Conservation (phyloP, 2,329 filamentous ascomycete genomes). For the Emmonsia crescens region DNA sequence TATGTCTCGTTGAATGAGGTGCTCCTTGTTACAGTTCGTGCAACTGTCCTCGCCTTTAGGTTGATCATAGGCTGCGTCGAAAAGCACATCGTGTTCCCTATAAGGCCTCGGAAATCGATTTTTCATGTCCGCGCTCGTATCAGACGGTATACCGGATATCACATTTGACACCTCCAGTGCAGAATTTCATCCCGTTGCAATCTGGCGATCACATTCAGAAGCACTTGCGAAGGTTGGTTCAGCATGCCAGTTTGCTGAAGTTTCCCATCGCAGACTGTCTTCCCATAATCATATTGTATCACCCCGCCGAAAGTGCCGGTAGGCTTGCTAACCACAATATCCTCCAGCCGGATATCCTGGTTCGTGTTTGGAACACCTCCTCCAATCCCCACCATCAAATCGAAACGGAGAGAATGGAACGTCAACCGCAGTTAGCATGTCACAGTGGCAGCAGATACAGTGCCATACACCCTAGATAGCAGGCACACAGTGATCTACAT, state of each 20-base stretch:
- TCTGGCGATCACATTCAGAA: neutral
- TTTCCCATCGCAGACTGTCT: neutral
- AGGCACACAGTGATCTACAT: neutral
- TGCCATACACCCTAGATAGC: neutral
- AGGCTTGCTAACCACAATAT: neutral
- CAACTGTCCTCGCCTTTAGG: neutral
- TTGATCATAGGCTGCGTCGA: neutral
- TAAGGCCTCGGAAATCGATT: neutral
- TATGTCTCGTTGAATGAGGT: neutral
- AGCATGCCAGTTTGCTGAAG: neutral
- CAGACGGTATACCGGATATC: neutral
- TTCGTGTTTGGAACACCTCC: neutral
- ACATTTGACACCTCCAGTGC: neutral
- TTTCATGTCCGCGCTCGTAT: neutral
- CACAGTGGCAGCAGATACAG: neutral
- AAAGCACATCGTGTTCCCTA: neutral
- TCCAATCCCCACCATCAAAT: neutral
- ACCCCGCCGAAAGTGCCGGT: neutral
- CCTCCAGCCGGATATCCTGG: neutral
- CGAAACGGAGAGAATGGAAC: neutral
- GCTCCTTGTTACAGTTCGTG: neutral
- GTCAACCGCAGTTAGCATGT: neutral
- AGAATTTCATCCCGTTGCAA: neutral
- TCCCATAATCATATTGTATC: neutral
- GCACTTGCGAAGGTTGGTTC: neutral